Conservation (phyloP, 805 yeast genomes). For the Cyberlindnera petersonii region DNA sequence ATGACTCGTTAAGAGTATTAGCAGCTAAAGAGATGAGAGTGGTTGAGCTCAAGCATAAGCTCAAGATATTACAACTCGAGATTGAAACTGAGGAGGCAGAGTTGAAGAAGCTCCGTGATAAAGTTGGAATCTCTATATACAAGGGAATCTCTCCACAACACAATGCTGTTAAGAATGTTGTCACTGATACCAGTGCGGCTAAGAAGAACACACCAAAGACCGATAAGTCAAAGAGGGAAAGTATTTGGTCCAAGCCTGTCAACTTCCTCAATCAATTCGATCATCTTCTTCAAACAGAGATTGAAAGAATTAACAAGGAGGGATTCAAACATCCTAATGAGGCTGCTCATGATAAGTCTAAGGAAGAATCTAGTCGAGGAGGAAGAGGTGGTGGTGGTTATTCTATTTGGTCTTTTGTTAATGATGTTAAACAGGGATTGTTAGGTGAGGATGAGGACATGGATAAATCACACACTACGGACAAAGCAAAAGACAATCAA, state of each 20-base stretch:
- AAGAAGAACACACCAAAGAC: slow-evolving; percentile 1
- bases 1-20: slow-evolving; percentile 51
- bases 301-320: slow-evolving; percentile 44
- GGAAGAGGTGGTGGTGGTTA: too few relatives aligned
- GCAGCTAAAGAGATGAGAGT: slow-evolving; percentile 69
- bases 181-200: background rate
- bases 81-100: slow-evolving; percentile 39
- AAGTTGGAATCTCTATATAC: slow-evolving; percentile 30
- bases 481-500: slow-evolving; percentile 1
- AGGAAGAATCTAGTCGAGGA: slow-evolving; percentile 12
- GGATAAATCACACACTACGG: slow-evolving; percentile 10
- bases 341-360: slow-evolving; percentile 5
- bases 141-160: slow-evolving; percentile 24
- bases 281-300: slow-evolving; percentile 58
- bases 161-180: background rate
- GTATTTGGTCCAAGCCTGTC: slow-evolving; percentile 51
- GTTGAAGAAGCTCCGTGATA: slow-evolving; percentile 31
- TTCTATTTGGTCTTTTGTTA: slow-evolving; percentile 49
- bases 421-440: slow-evolving; percentile 43
- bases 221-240: slow-evolving; percentile 18
- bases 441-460: slow-evolving; percentile 37
- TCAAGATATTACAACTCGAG: slow-evolving; percentile 44
- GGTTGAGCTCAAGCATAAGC: slow-evolving; percentile 53
- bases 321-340: slow-evolving; percentile 15
- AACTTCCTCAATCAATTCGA: slow-evolving; percentile 65